Evolutionary conservation across 2,329 filamentous ascomycete species (phyloP).

Genomic region (Botrytis fabae): DNA sequence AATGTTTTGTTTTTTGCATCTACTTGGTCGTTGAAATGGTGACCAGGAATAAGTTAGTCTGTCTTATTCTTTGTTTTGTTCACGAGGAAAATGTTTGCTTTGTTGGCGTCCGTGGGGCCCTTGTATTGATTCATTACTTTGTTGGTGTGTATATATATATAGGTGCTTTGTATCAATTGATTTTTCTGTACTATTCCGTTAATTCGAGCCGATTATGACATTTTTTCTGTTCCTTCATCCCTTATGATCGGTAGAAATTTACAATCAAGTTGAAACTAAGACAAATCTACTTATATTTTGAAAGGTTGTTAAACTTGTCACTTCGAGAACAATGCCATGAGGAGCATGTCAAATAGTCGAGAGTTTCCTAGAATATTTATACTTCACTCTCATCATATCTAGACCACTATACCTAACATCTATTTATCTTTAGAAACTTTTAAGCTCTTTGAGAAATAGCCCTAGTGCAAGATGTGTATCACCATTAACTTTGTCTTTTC

Average conservation of each 20-base stretch:
- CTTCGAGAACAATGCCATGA: neutral
- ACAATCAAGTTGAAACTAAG: no score
- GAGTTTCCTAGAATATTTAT: no score
- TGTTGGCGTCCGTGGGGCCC: neutral
- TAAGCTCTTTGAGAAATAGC: neutral
- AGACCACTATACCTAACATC: neutral
- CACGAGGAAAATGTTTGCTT: neutral
- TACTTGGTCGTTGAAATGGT: neutral
- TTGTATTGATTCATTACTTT: neutral
- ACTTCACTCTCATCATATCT: neutral
- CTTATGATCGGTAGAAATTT: no score
- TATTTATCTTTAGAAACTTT: neutral
- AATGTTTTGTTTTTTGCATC: neutral
- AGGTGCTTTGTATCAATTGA: neutral
- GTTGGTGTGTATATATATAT: neutral
- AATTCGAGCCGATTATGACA: neutral
- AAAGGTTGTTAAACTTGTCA: no score
- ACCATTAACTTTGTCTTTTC: accelerated
- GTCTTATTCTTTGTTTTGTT: neutral
- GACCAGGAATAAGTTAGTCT: accelerated
- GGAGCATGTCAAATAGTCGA: neutral
- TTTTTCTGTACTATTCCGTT: neutral
- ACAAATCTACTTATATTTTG: no score
- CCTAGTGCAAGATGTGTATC: neutral
- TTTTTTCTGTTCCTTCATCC: neutral